phyloP scores from a whole-genome alignment of 2,329 filamentous ascomycete species.

The Ophioceras dolichostomum region DNA sequence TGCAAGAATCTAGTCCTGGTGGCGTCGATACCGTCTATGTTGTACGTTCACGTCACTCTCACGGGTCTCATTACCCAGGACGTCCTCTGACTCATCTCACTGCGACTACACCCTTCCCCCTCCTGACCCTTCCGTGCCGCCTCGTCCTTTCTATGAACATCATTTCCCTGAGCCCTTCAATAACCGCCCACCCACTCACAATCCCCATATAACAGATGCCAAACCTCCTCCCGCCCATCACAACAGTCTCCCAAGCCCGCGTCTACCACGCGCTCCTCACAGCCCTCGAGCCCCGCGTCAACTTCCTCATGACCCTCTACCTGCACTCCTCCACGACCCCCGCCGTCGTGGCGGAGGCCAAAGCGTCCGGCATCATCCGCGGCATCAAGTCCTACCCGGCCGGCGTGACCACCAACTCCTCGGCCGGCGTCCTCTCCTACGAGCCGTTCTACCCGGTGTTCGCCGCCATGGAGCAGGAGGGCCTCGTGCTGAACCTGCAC shows the following conservation, averaged over 20 bases:
- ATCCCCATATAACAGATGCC: conserved; percentile 29
- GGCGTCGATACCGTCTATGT: conserved; percentile 49
- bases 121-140: neutral
- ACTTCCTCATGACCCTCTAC: conserved; percentile 63
- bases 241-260: conserved; percentile 47
- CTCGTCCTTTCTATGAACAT: neutral
- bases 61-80: no score
- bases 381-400: conserved; percentile 61
- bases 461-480: conserved; percentile 74
- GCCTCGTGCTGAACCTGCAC: conserved; percentile 67
- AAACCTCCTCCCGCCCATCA: conserved; percentile 53
- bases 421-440: conserved; percentile 46
- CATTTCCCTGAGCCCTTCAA: conserved; percentile 1
- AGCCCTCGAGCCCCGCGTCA: conserved; percentile 47
- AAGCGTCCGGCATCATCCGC: conserved; percentile 50
- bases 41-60: neutral
- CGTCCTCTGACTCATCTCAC: no score
- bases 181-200: conserved; percentile 7
- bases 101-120: no score
- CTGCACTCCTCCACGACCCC: conserved; percentile 50
- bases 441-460: conserved; percentile 69
- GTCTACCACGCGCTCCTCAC: conserved; percentile 52
- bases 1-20: conserved; percentile 25
- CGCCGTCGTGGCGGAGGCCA: conserved; percentile 60
- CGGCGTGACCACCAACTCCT: conserved; percentile 54